These are phyloP conservation scores for Fraxinus xanthoxyloides DNA, from an alignment of 305 asterid genomes.

Conservation along the genomic window DNA sequence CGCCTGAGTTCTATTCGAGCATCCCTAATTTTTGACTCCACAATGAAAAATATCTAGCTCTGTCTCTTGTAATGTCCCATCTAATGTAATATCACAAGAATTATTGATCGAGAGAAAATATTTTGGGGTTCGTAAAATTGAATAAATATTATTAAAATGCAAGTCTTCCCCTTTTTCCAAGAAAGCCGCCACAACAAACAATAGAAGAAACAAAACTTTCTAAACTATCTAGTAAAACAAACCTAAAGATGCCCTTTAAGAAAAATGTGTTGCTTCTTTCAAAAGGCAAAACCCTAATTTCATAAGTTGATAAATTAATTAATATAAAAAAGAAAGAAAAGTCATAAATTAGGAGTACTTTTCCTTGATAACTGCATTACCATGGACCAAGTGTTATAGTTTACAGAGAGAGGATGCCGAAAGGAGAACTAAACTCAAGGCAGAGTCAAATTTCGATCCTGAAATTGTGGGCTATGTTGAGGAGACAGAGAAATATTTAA, in stretches of 20 bases:
- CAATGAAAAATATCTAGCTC: too few species aligned
- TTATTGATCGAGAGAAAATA: neutral
- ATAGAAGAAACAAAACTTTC: slow-evolving; percentile 26
- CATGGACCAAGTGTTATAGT: slow-evolving; percentile 14
- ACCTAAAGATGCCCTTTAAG: slow-evolving; percentile 27
- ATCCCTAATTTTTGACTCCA: too few species aligned
- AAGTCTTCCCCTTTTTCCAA: slow-evolving; percentile 2
- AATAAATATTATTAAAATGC: neutral
- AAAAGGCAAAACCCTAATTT: slow-evolving; percentile 19
- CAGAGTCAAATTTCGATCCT: slow-evolving; percentile 32
- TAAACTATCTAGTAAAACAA: slow-evolving; percentile 18
- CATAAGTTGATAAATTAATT: neutral
- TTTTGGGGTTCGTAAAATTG: neutral
- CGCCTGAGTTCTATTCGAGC: too few species aligned
- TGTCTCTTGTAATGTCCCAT: too few species aligned
- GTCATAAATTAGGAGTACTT: neutral
- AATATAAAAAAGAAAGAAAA: neutral
- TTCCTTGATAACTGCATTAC: neutral
- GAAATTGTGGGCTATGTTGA: slow-evolving; percentile 27
- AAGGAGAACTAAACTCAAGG: neutral
- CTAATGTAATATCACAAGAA: neutral
- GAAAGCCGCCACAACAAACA: slow-evolving; percentile 12
- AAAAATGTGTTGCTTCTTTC: slow-evolving; percentile 27
- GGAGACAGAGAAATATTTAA: neutral
- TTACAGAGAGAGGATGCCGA: slow-evolving; percentile 11